A percentile compares a stretch with the other conserved stretches of the same genome.
These are phyloP conservation scores for Thyridium curvatum DNA, from an alignment of 2,329 filamentous ascomycete genomes.

Conservation along the genomic window DNA sequence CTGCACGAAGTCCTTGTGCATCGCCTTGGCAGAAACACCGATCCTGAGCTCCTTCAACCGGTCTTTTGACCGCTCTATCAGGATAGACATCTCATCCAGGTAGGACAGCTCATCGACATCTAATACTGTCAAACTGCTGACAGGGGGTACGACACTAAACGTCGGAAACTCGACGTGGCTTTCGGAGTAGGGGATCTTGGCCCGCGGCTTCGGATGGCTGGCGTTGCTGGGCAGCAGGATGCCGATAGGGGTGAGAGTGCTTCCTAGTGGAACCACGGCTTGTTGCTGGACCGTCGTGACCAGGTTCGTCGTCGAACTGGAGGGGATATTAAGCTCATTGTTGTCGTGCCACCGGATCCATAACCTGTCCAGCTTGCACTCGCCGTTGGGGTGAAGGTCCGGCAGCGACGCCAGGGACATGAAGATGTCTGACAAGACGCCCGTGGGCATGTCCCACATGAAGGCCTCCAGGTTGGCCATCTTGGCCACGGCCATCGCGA, in stretches of 20 bases:
- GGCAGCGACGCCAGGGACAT: constrained; percentile 68
- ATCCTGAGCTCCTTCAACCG: constrained; percentile 66
- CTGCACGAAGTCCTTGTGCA: constrained; percentile 45
- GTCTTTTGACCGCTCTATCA: constrained; percentile 64
- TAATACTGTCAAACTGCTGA: constrained; percentile 70
- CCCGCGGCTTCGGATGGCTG: constrained; percentile 20
- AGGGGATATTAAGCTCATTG: constrained; percentile 32
- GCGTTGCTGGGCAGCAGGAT: constrained; percentile 25
- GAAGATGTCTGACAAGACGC: constrained; percentile 75
- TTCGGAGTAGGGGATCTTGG: constrained; percentile 41
- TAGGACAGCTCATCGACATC: constrained; percentile 81
- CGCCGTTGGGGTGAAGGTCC: constrained; percentile 49
- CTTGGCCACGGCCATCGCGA: constrained; percentile 70
- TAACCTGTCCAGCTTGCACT: constrained; percentile 63
- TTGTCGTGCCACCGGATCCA: constrained; percentile 86
- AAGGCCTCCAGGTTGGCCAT: constrained; percentile 81
- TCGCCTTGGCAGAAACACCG: constrained; percentile 54
- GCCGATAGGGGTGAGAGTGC: constrained; percentile 33
- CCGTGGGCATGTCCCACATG: constrained; percentile 85
- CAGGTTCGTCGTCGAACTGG: constrained; percentile 21
- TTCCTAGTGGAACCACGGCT: constrained; percentile 22
- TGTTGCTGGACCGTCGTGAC: constrained; percentile 8
- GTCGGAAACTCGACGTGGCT: constrained; percentile 69
- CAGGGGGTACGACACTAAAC: constrained; percentile 68
- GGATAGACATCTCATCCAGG: constrained; percentile 72